Evolutionary conservation across 2,329 filamentous ascomycete species (phyloP).

Genomic region (Apiospora aurea): DNA sequence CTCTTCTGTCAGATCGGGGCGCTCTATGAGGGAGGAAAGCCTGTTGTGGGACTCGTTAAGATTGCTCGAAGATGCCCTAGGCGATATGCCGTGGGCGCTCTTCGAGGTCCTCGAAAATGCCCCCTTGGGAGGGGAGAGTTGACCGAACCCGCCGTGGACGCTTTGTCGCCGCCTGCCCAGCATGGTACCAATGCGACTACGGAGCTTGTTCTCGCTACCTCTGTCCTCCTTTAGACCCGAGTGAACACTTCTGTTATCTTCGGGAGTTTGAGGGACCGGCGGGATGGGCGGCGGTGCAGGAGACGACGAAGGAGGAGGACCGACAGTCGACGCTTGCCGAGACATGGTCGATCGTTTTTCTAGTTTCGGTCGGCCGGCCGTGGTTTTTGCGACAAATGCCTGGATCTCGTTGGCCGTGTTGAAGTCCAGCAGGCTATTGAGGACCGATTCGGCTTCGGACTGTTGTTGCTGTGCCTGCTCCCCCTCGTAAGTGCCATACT

Average conservation of each 20-base stretch:
- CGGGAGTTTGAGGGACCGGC: conserved; percentile 28
- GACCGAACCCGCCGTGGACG: conserved; percentile 67
- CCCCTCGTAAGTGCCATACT: conserved; percentile 90
- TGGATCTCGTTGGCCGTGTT: conserved; percentile 88
- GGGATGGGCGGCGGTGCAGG: conserved; percentile 31
- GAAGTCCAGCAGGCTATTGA: conserved; percentile 85
- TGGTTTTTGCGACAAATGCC: conserved; percentile 63
- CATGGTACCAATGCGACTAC: conserved; percentile 74
- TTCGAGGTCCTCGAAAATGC: conserved; percentile 68
- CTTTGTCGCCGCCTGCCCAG: conserved; percentile 71
- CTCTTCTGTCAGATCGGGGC: conserved; percentile 51
- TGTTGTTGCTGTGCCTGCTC: conserved; percentile 83
- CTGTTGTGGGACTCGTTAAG: conserved; percentile 60
- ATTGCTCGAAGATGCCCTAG: conserved; percentile 66
- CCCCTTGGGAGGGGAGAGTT: conserved; percentile 62
- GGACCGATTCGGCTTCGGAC: conserved; percentile 76
- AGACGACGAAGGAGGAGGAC: not conserved
- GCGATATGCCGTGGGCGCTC: conserved; percentile 70
- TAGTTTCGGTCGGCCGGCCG: conserved; percentile 51
- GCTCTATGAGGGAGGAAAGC: conserved; percentile 65
- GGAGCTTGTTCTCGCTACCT: conserved; percentile 60
- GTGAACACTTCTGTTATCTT: conserved; percentile 55
- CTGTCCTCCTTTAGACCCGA: conserved; percentile 51
- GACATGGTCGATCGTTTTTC: conserved; percentile 48
- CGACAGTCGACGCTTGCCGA: not conserved